Conservation (phyloP, 345 rosid genomes). For the Salix exigua region DNA sequence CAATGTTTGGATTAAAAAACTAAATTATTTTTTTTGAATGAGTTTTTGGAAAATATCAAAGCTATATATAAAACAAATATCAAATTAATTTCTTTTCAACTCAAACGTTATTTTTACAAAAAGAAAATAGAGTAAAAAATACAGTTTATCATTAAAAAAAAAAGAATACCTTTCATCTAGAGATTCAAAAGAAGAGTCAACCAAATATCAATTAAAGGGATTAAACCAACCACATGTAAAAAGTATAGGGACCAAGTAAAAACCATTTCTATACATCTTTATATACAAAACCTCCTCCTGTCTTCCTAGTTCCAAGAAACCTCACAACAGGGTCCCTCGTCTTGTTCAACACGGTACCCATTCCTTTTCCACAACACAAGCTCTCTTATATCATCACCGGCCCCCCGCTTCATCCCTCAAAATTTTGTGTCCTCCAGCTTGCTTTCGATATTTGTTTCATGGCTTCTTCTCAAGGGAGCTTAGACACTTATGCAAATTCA, state of each 20-base stretch:
- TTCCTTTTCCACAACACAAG: not conserved
- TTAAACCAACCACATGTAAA: not conserved
- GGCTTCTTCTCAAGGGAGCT: constrained; percentile 43
- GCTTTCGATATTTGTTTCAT: not conserved
- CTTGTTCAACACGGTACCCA: not conserved
- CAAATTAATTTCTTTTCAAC: no score
- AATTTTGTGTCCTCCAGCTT: not conserved
- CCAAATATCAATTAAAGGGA: not conserved
- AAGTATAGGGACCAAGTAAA: not conserved
- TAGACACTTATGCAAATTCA: constrained; percentile 35
- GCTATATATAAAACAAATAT: no score
- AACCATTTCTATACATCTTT: not conserved
- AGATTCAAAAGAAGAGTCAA: no score
- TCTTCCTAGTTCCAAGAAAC: not conserved
- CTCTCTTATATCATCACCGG: not conserved
- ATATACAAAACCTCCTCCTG: not conserved
- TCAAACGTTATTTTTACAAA: no score
- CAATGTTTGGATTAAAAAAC: no score
- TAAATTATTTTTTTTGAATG: no score
- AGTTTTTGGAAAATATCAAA: no score
- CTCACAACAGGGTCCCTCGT: not conserved
- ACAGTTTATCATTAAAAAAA: no score
- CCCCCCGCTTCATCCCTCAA: not conserved
- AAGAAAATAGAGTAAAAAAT: no score
- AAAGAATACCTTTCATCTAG: no score